phyloP scores from a whole-genome alignment of 2,329 filamentous ascomycete species.

The Pyrenophora teres region DNA sequence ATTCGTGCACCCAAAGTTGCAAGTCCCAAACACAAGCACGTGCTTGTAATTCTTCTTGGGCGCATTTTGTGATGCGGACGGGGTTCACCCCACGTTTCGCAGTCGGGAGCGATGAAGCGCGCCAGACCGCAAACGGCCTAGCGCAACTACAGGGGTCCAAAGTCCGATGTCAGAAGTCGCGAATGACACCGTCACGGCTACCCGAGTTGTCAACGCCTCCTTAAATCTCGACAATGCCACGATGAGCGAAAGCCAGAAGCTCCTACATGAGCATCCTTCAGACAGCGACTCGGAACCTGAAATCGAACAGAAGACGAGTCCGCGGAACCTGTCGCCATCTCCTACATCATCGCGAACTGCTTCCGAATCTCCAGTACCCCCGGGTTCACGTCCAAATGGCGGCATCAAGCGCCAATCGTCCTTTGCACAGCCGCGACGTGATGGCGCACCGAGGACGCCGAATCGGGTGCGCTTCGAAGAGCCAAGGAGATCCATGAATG shows the following conservation, averaged over 20 bases:
- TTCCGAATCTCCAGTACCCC: conserved; percentile 37
- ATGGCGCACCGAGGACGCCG: conserved; percentile 65
- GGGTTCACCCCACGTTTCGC: not conserved
- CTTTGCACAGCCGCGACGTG: conserved; percentile 53
- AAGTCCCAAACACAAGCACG: no score
- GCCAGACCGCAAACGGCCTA: conserved; percentile 3
- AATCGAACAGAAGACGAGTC: conserved; percentile 18
- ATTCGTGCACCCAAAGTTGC: no score
- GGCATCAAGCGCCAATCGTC: conserved; percentile 48
- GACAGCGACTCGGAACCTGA: conserved; percentile 39
- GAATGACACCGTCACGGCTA: conserved; percentile 7
- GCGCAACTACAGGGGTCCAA: conserved; percentile 17
- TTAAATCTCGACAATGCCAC: conserved; percentile 38
- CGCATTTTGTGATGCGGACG: no score
- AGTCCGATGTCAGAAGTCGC: conserved; percentile 9
- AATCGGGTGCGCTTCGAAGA: conserved; percentile 76
- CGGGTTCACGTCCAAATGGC: conserved; percentile 32
- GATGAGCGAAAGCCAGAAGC: conserved; percentile 48
- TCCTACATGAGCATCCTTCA: conserved; percentile 42
- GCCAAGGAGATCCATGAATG: conserved; percentile 44
- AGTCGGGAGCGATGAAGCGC: not conserved
- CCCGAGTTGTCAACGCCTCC: not conserved
- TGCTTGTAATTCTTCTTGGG: no score
- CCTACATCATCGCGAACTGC: conserved; percentile 34
- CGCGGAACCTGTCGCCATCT: conserved; percentile 33